Percentiles rank a stretch among this genome's conserved stretches.
Evolutionary conservation across 75 land plant species (phyloP).

Genomic region (Cryptomeria japonica): DNA sequence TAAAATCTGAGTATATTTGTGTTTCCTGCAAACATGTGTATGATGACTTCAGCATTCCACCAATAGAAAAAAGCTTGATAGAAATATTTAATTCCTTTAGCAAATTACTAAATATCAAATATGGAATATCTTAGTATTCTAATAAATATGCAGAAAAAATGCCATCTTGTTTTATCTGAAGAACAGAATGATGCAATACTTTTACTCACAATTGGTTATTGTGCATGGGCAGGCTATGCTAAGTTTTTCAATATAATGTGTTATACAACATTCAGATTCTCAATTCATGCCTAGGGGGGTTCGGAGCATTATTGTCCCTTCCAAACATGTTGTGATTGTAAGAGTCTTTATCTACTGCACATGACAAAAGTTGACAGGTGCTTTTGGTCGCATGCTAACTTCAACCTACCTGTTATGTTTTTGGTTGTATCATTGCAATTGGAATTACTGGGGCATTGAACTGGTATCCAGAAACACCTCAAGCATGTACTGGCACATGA

Average conservation of each 20-base stretch:
- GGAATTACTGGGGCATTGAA: background rate
- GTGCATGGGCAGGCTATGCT: slow-evolving; percentile 9
- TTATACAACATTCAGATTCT: slow-evolving; percentile 5
- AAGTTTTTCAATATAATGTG: slow-evolving; percentile 11
- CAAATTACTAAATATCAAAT: background rate
- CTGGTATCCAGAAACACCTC: background rate
- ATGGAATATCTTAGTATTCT: background rate
- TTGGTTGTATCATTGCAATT: background rate
- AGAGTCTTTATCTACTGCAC: slow-evolving; percentile 5
- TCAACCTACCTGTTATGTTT: background rate
- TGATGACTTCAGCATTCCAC: background rate
- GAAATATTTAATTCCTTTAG: background rate
- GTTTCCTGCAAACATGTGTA: background rate
- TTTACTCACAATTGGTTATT: slow-evolving; percentile 1
- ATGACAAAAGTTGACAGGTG: background rate
- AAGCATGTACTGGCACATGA: background rate
- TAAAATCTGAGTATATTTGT: background rate
- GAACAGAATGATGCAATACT: background rate
- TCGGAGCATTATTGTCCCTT: background rate
- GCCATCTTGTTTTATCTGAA: background rate
- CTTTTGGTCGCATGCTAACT: background rate
- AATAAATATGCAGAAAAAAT: background rate
- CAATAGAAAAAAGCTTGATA: background rate
- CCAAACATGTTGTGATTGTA: background rate
- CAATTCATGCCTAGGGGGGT: background rate